Base-by-base conservation (phyloP, 1,139 yeast species). In the Geotrichum europaeum region DNA sequence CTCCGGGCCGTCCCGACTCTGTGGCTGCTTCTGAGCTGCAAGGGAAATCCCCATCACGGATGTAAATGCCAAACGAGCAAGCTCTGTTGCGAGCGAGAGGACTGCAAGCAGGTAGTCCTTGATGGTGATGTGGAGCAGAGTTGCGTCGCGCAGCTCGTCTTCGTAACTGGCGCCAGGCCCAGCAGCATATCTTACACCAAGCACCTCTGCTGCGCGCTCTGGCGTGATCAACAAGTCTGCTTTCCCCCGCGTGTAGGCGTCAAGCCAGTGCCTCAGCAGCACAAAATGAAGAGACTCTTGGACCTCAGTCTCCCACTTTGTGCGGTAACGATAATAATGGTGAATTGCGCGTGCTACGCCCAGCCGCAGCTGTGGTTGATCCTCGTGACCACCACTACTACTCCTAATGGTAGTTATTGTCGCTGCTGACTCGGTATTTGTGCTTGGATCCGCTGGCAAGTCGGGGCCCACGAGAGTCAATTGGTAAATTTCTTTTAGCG, bases 101-200 rank as follows among this genome's bases (percentile, higher is more conserved):
- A 67, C 65, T 0, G 72, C 73, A 55, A 72, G 74, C 52, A 73
- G 63, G 59, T 73, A 73, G 36, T 73, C 74, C 43, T 28, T 51
- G 34, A 60, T 49, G 6, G 60, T 34, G 7, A 60, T 25, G 45
- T 60, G 63, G 25, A 60, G 55, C 13, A 13, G 24, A 1, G 59
- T 60, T 9, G 63, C 57, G 15, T 45, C 56, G 40, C 45, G 50
- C n/a, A 28, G 2, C 25, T 28, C 30, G 4, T 13, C 10, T 18
- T 53, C 50, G 13, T 53, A 25, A 13, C 25, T 22, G 4, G 34
- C 18, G 20, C 43, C 9, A 18, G 28, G 4, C 32, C n/a, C 25
- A 49, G 47, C 28, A 25, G 34, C 3, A n/a, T n/a, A 40, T 1
- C 60, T 59, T 13, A 63, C 58, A 12, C 65, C 64, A 20, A 67